These are phyloP conservation scores for Graphilbum fragrans DNA, from an alignment of 2,329 filamentous ascomycete genomes.

Conservation along the genomic window DNA sequence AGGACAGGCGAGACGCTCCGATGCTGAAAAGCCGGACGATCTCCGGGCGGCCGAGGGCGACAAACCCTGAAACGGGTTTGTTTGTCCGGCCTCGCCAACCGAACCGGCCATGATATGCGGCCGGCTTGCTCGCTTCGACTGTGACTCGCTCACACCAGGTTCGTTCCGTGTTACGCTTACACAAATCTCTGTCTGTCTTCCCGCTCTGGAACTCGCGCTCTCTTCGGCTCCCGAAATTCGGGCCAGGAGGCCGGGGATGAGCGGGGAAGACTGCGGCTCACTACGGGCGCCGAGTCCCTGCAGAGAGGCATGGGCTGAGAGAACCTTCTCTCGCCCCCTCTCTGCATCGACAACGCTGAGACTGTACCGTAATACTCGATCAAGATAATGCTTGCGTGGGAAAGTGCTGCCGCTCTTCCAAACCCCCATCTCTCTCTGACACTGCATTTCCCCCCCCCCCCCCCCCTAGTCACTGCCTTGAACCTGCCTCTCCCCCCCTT, in stretches of 20 bases:
- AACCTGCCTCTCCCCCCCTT: conserved; percentile 8
- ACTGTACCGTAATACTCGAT: conserved; percentile 95
- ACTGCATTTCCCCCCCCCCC: conserved; percentile 8
- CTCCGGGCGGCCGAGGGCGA: too few species aligned
- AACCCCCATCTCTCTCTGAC: conserved; percentile 10
- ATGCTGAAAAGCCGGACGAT: too few species aligned
- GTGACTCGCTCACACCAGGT: conserved; percentile 4
- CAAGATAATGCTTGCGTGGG: conserved; percentile 99
- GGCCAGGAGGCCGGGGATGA: not conserved
- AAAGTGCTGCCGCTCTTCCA: conserved; percentile 77
- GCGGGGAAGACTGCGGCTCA: conserved; percentile 46
- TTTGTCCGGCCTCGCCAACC: too few species aligned
- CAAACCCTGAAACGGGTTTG: too few species aligned
- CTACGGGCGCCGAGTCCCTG: conserved; percentile 70
- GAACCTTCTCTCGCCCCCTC: not conserved
- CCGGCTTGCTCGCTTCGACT: too few species aligned
- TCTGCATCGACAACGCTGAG: conserved; percentile 60
- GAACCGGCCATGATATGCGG: not conserved
- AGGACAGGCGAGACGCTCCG: too few species aligned
- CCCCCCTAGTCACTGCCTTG: conserved; percentile 1
- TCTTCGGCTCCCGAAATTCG: not conserved
- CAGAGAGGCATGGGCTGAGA: conserved; percentile 12
- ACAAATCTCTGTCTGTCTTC: conserved; percentile 6
- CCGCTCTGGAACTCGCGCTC: not conserved
- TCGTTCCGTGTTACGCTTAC: conserved; percentile 8